phyloP scores from a whole-genome alignment of 1,284 basidiomycete genomes.

The Naganishia albida region DNA sequence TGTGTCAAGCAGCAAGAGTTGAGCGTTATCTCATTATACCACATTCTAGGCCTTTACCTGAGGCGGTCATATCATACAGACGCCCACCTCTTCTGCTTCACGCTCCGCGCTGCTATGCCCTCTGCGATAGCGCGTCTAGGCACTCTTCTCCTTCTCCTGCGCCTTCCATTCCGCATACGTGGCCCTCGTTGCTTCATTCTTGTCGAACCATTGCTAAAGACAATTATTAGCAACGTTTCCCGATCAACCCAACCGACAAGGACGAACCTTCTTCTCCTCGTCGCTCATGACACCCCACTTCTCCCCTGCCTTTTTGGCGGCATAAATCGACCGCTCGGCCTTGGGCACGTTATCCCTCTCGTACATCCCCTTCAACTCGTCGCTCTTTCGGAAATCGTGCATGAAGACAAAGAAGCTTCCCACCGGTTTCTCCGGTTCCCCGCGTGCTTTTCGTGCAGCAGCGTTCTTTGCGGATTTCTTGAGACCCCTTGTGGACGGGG shows the following conservation, averaged over 20 bases:
- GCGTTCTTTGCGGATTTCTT: conserved; percentile 11
- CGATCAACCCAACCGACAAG: not conserved
- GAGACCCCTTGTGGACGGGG: conserved; percentile 14
- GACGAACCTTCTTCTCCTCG: conserved; percentile 34
- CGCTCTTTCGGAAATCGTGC: conserved; percentile 30
- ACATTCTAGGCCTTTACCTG: no score
- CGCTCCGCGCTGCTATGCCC: not conserved
- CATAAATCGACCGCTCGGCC: conserved; percentile 15
- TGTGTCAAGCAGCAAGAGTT: no score
- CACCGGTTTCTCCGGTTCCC: conserved; percentile 24
- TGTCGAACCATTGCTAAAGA: conserved; percentile 13
- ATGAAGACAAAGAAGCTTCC: conserved; percentile 31
- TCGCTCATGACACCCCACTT: conserved; percentile 32
- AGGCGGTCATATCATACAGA: no score
- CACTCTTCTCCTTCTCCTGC: not conserved
- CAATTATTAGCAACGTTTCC: not conserved
- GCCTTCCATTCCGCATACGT: conserved; percentile 25
- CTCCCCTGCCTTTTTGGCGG: conserved; percentile 31
- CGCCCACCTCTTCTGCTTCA: no score
- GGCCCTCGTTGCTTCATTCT: conserved; percentile 1
- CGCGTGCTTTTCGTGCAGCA: conserved; percentile 6
- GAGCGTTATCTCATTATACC: no score
- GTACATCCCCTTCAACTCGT: conserved; percentile 24
- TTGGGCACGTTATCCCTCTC: conserved; percentile 19
- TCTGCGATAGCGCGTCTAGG: not conserved